These are phyloP conservation scores for Sinapis alba DNA, from an alignment of 441 rosid species.

Conservation along the genomic window DNA sequence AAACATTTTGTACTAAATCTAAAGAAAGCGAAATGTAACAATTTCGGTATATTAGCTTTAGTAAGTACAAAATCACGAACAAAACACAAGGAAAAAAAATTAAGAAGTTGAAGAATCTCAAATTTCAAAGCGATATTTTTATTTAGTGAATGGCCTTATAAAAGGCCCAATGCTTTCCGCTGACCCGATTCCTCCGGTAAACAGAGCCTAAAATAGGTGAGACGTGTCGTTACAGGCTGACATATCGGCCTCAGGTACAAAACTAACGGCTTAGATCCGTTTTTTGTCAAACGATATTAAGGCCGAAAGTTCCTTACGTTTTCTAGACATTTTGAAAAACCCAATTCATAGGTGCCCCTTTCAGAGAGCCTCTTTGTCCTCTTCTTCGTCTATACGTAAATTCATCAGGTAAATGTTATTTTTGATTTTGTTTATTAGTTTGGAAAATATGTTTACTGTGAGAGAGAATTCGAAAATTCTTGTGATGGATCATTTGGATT, in stretches of 20 bases:
- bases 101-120: background rate
- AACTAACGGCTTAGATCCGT: conserved; percentile 32
- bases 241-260: conserved; percentile 2
- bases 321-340: conserved; percentile 23
- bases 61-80: background rate
- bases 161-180: background rate
- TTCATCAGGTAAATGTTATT: background rate
- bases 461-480: background rate
- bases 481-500: background rate
- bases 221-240: conserved; percentile 24
- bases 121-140: background rate
- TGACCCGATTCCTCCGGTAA: background rate
- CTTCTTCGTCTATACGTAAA: conserved; percentile 18
- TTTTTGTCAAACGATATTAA: conserved; percentile 25
- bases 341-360: background rate
- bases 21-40: background rate
- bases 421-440: background rate
- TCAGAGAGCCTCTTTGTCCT: background rate
- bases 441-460: background rate
- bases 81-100: background rate
- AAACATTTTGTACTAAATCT: too few relatives aligned
- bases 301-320: conserved; percentile 1
- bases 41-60: background rate
- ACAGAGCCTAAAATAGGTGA: conserved; percentile 20
- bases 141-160: background rate